Evolutionary conservation across 2,329 filamentous ascomycete genomes (phyloP), one percentile per base, ranked within the genome.

Genomic region (Zymoseptoria pseudotritici): DNA sequence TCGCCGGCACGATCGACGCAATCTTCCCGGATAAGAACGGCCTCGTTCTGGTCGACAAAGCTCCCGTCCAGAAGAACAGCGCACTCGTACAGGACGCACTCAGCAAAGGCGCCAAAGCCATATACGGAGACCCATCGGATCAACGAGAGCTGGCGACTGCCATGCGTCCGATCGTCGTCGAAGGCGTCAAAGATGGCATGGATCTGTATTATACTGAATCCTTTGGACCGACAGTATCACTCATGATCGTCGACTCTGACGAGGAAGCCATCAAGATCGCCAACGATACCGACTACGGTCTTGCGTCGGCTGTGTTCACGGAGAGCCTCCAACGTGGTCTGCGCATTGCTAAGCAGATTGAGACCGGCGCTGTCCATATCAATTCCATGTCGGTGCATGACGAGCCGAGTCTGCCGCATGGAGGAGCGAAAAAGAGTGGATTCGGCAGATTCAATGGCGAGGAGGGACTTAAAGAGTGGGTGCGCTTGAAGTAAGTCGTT

Each of bases 261-360:
- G 87, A 90, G 26, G 86, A 91, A 64, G 89, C 88, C 0, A 73
- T 93, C 19, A 75, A 78, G 50, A 77, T 92, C 20, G 88, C 89
- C 17, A 94, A 95, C 70, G 87, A 93, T 66, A 90, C 87, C 1
- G 87, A 91, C 51, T 93, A 91, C 69, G 90, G 90, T 2, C 79
- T 94, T 9, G 78, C 80, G 1, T 81, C 84, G 3, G 82, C 88
- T 0, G 82, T 94, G 1, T 94, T 90, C 72, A 91, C 88, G 0
- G 77, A 82, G 65, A 84, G 91, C 70, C 74, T 92, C 31, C 72
- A 69, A 9, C 65, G 74, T 26, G 77, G 73, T 4, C 54, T 78
- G 9, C 68, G 72, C 17, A 66, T 79, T 26, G 77, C 76, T 4
- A 73, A 69, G 63, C 70, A 72, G 56, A 76, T 78, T 54, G 75